Percentiles rank a stretch among this genome's conserved stretches.
phyloP scores from a whole-genome alignment of 495 filamentous ascomycete genomes.

The Hypoxylon fragiforme region DNA sequence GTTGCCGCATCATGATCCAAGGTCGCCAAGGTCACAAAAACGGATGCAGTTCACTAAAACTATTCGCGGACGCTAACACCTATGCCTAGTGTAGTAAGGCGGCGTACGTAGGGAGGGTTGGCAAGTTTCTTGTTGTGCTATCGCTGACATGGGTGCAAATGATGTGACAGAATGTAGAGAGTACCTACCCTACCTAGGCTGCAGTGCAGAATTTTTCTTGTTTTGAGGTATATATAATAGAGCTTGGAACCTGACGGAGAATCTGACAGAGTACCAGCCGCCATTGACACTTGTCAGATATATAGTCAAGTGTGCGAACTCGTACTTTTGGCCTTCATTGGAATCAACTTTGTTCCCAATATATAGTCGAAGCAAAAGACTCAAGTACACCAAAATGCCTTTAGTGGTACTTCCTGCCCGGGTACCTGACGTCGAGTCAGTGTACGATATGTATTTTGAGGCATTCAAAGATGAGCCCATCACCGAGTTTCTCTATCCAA shows the following conservation, averaged over 20 bases:
- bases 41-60: conserved; percentile 7
- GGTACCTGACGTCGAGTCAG: conserved; percentile 44
- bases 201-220: no score
- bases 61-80: conserved; percentile 11
- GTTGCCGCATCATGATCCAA: no score
- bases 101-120: conserved; percentile 8
- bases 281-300: no score
- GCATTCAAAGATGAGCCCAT: conserved; percentile 42
- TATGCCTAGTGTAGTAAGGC: conserved; percentile 14
- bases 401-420: conserved; percentile 44
- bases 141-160: no score
- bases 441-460: conserved; percentile 48
- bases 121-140: background rate
- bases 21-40: conserved; percentile 5
- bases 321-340: no score
- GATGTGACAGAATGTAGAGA: no score
- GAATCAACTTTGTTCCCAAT: background rate
- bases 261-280: no score
- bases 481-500: conserved; percentile 42
- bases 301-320: no score
- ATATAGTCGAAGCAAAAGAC: background rate
- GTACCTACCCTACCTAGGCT: no score
- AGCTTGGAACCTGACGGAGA: no score
- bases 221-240: no score
- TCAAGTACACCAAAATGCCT: conserved; percentile 31